phyloP scores from a whole-genome alignment of 805 yeast species.

The Hanseniaspora singularis region DNA sequence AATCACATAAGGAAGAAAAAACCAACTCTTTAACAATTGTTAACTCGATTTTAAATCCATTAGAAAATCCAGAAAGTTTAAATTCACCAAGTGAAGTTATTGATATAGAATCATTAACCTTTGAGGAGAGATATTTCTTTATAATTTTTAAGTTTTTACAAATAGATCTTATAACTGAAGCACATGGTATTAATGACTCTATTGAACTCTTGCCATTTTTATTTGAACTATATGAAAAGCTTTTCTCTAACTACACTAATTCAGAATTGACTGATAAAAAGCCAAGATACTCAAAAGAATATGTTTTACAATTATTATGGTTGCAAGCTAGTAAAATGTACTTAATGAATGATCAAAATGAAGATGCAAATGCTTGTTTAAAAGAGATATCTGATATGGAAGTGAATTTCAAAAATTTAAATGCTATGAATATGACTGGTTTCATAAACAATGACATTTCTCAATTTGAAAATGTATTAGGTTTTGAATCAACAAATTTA shows the following conservation, averaged over 20 bases:
- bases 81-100: background rate
- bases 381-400: slow-evolving; percentile 55
- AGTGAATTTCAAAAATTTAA: slow-evolving; percentile 30
- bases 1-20: slow-evolving; percentile 48
- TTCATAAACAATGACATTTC: slow-evolving; percentile 37
- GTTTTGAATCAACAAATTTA: slow-evolving; percentile 36
- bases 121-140: slow-evolving; percentile 35
- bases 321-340: slow-evolving; percentile 59
- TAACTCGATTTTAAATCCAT: slow-evolving; percentile 38
- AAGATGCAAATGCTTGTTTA: slow-evolving; percentile 60
- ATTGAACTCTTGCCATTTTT: slow-evolving; percentile 56
- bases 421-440: slow-evolving; percentile 23
- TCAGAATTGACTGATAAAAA: slow-evolving; percentile 18
- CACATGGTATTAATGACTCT: slow-evolving; percentile 46
- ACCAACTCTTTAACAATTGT: slow-evolving; percentile 46
- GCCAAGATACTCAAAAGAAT: slow-evolving; percentile 25
- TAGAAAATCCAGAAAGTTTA: slow-evolving; percentile 27
- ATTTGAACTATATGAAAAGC: slow-evolving; percentile 43
- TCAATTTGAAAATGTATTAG: slow-evolving; percentile 54
- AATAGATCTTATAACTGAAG: slow-evolving; percentile 52
- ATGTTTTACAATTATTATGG: slow-evolving; percentile 55
- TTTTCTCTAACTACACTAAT: slow-evolving; percentile 29
- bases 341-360: slow-evolving; percentile 37
- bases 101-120: slow-evolving; percentile 13
- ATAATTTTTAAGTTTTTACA: slow-evolving; percentile 65